Evolutionary conservation across 2,329 filamentous ascomycete genomes (phyloP).

Genomic region (Aspergillus ustus): DNA sequence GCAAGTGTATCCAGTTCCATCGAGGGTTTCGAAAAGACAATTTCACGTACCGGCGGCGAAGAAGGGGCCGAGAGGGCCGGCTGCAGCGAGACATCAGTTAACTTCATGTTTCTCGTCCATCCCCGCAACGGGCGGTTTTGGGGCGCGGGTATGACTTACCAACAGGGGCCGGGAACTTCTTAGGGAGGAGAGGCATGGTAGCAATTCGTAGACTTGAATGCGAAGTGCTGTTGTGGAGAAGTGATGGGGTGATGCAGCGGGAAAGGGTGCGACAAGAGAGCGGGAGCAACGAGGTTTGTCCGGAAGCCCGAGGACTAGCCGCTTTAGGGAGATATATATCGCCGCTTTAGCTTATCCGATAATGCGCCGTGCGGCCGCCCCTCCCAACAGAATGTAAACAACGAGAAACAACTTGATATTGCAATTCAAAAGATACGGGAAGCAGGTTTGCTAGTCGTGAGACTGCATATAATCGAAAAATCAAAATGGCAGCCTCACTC

Average conservation of each 20-base stretch:
- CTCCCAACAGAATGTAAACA: slow-evolving; percentile 32
- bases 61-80: slow-evolving; percentile 90
- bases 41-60: slow-evolving; percentile 82
- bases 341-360: slow-evolving; percentile 37
- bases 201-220: slow-evolving; percentile 41
- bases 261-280: slow-evolving; percentile 35
- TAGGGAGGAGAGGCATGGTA: slow-evolving; percentile 79
- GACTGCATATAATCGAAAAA: too few species aligned
- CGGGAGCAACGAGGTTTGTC: slow-evolving; percentile 46
- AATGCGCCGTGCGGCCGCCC: slow-evolving; percentile 13
- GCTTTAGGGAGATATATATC: slow-evolving; percentile 26
- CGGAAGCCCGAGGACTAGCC: slow-evolving; percentile 35
- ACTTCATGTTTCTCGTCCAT: slow-evolving; percentile 26
- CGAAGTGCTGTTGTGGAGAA: slow-evolving; percentile 32
- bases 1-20: neutral
- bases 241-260: slow-evolving; percentile 32
- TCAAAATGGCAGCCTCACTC: slow-evolving; percentile 53
- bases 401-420: slow-evolving; percentile 1
- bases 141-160: slow-evolving; percentile 60
- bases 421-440: too few species aligned
- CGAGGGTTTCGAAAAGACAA: neutral
- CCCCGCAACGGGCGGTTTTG: neutral
- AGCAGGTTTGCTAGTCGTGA: too few species aligned
- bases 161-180: slow-evolving; percentile 81
- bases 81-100: slow-evolving; percentile 56